phyloP scores from a whole-genome alignment of 2,329 filamentous ascomycete species.

The Aureobasidium melanogenum region DNA sequence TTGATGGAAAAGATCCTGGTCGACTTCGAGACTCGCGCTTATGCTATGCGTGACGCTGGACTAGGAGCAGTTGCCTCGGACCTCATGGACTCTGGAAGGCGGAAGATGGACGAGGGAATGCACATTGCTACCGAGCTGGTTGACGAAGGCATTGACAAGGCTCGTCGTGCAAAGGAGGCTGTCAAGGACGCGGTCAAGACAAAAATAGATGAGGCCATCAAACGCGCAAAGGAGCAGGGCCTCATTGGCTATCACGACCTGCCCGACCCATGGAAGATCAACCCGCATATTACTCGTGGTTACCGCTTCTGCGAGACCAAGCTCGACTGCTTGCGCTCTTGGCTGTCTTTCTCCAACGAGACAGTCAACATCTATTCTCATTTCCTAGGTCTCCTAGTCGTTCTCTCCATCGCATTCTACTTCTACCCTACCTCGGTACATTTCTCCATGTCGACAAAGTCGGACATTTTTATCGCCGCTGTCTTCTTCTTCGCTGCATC shows the following conservation, averaged over 20 bases:
- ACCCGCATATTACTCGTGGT: conserved; percentile 82
- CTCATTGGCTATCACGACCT: conserved; percentile 84
- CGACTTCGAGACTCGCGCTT: conserved; percentile 75
- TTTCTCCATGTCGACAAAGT: conserved; percentile 76
- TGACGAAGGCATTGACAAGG: conserved; percentile 72
- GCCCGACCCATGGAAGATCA: conserved; percentile 85
- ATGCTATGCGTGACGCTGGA: conserved; percentile 70
- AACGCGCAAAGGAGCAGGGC: conserved; percentile 70
- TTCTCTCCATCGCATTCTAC: conserved; percentile 85
- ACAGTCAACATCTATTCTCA: conserved; percentile 98
- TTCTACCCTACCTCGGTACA: conserved; percentile 86
- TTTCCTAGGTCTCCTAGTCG: conserved; percentile 75
- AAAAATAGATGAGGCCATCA: conserved; percentile 74
- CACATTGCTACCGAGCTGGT: conserved; percentile 66
- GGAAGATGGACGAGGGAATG: conserved; percentile 71
- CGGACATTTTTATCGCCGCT: conserved; percentile 82
- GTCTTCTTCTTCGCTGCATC: conserved; percentile 94
- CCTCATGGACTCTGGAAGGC: conserved; percentile 68
- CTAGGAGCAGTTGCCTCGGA: conserved; percentile 63
- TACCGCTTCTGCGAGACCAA: conserved; percentile 94
- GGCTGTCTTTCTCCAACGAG: conserved; percentile 80
- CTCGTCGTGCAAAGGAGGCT: conserved; percentile 53
- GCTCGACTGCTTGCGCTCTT: conserved; percentile 73
- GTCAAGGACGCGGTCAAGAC: conserved; percentile 29
- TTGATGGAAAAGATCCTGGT: conserved; percentile 77